Conservation (phyloP, 257 asterid genomes). For the Penstemon eatonii region DNA sequence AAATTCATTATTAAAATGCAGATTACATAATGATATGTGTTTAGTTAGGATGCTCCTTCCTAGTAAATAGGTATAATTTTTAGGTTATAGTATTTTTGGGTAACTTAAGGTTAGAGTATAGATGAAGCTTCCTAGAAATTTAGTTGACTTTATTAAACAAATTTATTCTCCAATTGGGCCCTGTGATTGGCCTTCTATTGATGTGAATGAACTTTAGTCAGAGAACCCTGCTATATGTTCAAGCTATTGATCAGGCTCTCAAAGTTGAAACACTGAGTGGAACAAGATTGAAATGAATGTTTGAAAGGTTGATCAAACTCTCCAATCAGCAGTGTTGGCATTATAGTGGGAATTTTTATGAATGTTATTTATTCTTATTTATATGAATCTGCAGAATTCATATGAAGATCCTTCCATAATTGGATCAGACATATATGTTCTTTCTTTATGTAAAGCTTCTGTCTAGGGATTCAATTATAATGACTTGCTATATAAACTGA, state of each 20-base stretch:
- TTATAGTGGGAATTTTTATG: no score
- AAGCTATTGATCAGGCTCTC: constrained; percentile 6
- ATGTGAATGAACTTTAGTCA: constrained; percentile 14
- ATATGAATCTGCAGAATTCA: no score
- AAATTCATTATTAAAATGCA: constrained; percentile 14
- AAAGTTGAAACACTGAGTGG: constrained; percentile 1
- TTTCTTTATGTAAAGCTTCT: no score
- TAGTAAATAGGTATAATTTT: not conserved
- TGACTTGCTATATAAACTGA: no score
- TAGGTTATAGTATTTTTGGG: constrained; percentile 2
- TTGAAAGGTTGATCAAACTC: not conserved
- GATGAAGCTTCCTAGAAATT: constrained; percentile 6
- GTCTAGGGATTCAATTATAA: no score
- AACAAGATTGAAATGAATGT: constrained; percentile 13
- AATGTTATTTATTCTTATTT: no score
- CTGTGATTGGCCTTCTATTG: constrained; percentile 3
- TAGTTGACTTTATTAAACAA: constrained; percentile 1
- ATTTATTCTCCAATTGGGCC: not conserved
- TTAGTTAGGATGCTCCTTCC: constrained; percentile 17
- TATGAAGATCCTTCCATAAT: no score
- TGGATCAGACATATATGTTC: no score
- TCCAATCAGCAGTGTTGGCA: no score
- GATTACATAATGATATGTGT: not conserved
- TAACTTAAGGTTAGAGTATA: not conserved
- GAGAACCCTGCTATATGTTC: not conserved